Percentiles rank a stretch among this genome's conserved stretches.
Conservation (phyloP, 2,329 filamentous ascomycete genomes). For the Elsinoe necatrix region DNA sequence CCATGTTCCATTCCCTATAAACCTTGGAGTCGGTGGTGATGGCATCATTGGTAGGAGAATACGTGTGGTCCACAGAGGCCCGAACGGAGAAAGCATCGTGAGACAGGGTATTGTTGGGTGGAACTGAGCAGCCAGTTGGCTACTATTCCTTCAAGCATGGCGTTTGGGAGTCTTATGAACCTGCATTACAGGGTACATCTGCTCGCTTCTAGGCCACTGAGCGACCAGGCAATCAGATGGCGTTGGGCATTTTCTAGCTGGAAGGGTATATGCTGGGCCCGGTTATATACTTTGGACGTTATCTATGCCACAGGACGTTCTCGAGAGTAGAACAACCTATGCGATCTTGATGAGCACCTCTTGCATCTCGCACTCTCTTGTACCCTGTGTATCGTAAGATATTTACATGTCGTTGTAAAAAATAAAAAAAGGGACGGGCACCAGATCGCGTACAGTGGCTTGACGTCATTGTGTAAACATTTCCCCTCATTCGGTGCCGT, state of each 20-base stretch:
- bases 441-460: background rate
- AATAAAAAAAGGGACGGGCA: too few relatives aligned
- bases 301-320: background rate
- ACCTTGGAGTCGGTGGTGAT: conserved; percentile 13
- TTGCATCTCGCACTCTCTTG: too few relatives aligned
- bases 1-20: background rate
- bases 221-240: background rate
- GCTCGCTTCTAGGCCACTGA: background rate
- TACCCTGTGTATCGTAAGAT: too few relatives aligned
- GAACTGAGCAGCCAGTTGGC: background rate
- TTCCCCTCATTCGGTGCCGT: conserved; percentile 5
- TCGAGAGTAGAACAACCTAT: background rate
- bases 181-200: background rate
- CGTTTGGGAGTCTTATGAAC: background rate
- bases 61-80: conserved; percentile 4
- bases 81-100: conserved; percentile 9
- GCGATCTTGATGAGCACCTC: too few relatives aligned
- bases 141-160: background rate
- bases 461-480: conserved; percentile 3
- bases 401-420: too few relatives aligned
- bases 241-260: background rate
- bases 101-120: conserved; percentile 15
- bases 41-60: conserved; percentile 12
- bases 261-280: background rate
- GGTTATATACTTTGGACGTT: background rate